Conservation (phyloP, 768 basidiomycete species). For the Agaricus subrufescens region DNA sequence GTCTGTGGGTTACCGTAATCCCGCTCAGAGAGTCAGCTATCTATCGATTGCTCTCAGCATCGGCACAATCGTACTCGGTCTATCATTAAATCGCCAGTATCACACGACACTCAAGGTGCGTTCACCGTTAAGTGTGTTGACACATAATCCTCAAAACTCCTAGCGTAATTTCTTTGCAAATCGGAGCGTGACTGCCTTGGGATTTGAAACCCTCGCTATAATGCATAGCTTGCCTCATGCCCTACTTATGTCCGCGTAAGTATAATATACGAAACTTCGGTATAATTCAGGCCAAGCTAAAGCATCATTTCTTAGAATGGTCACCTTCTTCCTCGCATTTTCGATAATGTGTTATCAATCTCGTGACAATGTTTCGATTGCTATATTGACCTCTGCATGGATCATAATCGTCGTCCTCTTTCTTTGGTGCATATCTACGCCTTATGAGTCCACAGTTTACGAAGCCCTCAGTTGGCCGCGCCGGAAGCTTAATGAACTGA, state of each 20-base stretch:
- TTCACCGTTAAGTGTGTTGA: background rate
- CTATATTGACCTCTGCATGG: background rate
- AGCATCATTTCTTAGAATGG: background rate
- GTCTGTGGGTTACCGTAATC: background rate
- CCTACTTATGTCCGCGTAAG: slow-evolving; percentile 11
- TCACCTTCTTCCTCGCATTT: background rate
- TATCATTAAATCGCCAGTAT: slow-evolving; percentile 10
- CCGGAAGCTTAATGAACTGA: background rate
- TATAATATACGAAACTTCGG: background rate
- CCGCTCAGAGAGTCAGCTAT: slow-evolving; percentile 12
- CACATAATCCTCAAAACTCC: background rate
- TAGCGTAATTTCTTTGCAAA: slow-evolving; percentile 2
- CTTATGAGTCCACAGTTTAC: background rate
- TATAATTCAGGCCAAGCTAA: background rate
- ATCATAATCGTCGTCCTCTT: background rate
- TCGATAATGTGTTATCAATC: slow-evolving; percentile 2
- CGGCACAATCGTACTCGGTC: slow-evolving; percentile 11
- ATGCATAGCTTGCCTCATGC: slow-evolving; percentile 12
- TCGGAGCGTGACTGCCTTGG: slow-evolving; percentile 2
- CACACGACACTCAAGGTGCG: background rate
- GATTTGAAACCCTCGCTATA: slow-evolving; percentile 12
- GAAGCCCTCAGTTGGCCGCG: background rate
- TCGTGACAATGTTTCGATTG: background rate
- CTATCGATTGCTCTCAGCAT: slow-evolving; percentile 12
- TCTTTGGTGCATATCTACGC: background rate